A percentile compares a stretch with the other conserved stretches of the same genome.
Conservation (phyloP, 2,329 filamentous ascomycete species). For the Pochonia chlamydosporia region DNA sequence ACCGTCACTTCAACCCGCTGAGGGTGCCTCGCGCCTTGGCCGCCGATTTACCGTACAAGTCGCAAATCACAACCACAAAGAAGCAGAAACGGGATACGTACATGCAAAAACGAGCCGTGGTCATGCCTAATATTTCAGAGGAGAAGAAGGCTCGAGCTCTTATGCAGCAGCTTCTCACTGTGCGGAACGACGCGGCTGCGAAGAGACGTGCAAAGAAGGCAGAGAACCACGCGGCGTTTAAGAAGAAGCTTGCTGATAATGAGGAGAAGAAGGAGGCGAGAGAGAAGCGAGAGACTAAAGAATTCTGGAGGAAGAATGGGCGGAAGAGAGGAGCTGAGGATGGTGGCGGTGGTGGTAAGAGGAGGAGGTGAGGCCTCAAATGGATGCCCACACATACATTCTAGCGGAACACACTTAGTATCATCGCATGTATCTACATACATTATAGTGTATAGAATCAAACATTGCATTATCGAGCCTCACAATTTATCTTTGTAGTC, state of each 20-base stretch:
- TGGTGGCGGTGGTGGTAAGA: slow-evolving; percentile 31
- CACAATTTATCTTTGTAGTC: no score
- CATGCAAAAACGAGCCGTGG: slow-evolving; percentile 91
- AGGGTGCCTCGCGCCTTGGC: slow-evolving; percentile 74
- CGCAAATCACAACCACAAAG: slow-evolving; percentile 78
- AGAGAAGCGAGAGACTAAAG: slow-evolving; percentile 87
- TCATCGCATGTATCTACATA: no score
- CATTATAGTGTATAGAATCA: no score
- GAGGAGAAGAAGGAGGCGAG: slow-evolving; percentile 79
- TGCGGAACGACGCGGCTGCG: slow-evolving; percentile 84
- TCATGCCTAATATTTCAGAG: slow-evolving; percentile 70
- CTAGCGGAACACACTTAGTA: no score
- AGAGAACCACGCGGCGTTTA: slow-evolving; percentile 72
- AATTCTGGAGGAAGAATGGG: slow-evolving; percentile 89
- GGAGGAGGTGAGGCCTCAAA: slow-evolving; percentile 20
- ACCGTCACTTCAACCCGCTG: slow-evolving; percentile 73
- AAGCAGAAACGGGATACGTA: slow-evolving; percentile 79
- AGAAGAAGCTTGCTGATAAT: slow-evolving; percentile 75
- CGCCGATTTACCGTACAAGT: slow-evolving; percentile 83
- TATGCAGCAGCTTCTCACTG: slow-evolving; percentile 86
- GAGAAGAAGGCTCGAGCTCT: slow-evolving; percentile 84
- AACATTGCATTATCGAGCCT: no score
- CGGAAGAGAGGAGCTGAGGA: slow-evolving; percentile 53
- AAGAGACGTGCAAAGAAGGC: slow-evolving; percentile 84
- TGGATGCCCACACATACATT: no score